These are phyloP conservation scores for Beverwykella pulmonaria DNA, from an alignment of 495 filamentous ascomycete genomes.

Conservation along the genomic window DNA sequence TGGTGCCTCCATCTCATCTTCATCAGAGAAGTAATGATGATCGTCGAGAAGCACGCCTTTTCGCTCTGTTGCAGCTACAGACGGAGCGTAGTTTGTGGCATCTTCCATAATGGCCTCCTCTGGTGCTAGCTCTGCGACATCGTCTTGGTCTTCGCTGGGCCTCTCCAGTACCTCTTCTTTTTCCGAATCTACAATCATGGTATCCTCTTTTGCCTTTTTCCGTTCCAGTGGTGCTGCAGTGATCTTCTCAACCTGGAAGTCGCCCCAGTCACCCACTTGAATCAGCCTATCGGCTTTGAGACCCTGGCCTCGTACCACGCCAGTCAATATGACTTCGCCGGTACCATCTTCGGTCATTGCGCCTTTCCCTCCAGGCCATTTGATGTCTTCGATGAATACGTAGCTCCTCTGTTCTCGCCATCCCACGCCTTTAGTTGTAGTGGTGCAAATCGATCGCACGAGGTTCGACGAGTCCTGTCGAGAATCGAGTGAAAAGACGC, in stretches of 20 bases:
- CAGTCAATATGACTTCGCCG: constrained; percentile 72
- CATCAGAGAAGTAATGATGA: constrained; percentile 97
- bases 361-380: constrained; percentile 61
- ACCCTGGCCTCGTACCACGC: constrained; percentile 81
- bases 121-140: constrained; percentile 79
- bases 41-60: constrained; percentile 91
- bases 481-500: constrained; percentile 81
- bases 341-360: constrained; percentile 46
- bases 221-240: constrained; percentile 64
- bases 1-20: constrained; percentile 64
- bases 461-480: constrained; percentile 86
- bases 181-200: constrained; percentile 68
- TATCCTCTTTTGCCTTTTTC: constrained; percentile 63
- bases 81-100: constrained; percentile 58
- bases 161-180: constrained; percentile 60
- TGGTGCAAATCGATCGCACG: constrained; percentile 85
- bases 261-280: constrained; percentile 91
- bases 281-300: constrained; percentile 87
- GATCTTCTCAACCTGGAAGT: constrained; percentile 91
- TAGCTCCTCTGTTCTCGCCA: constrained; percentile 95
- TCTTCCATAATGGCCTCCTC: constrained; percentile 78
- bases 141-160: constrained; percentile 78
- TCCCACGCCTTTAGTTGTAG: constrained; percentile 83
- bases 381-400: constrained; percentile 84
- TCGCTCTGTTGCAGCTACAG: constrained; percentile 59